Base-by-base conservation (phyloP, 2,329 filamentous ascomycete genomes). In the Trichoderma polysporum region DNA sequence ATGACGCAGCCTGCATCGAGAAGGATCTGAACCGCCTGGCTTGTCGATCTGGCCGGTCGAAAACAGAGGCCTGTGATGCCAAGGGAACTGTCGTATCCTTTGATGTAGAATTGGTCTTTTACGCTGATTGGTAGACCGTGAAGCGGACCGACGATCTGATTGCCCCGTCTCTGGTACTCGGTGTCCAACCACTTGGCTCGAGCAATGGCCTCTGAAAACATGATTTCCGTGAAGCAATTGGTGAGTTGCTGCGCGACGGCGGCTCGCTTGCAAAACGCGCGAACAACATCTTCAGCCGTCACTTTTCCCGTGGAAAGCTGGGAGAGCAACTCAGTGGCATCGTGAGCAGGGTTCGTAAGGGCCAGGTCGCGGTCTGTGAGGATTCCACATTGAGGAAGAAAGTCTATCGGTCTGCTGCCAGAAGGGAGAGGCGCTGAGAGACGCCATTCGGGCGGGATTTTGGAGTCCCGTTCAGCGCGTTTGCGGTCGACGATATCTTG, bases 21-120 rank as follows among this genome's bases (percentile, higher is more conserved):
- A 19, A 60, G 29, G 29, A 60, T 49, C 41, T 60, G 41, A 5
- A 49, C 41, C 8, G 57, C 29, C 1, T 60, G 57, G n/a, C 41
- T 60, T 12, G 41, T 60, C 1, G n/a, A 33, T 47, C 17, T 59
- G 13, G 56, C 56, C 2, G 56, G 39, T 47, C 27, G 39, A 27
- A 59, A 59, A 15, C 39, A 59, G 6, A 59, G 39, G 17, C 27
- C 29, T 6, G 56, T 33, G 4, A 31, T 59, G 3, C 56, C 39
- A 2, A 59, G n/a, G 3, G 15, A 59, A 13, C 39, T 59, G 13
- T 59, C 39, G 39, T 59, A 47, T 10, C 39, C 56, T 12, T 47
- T 47, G 56, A 59, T 47, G 39, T 47, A 47, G 29, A 59, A 59
- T 31, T 47, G 39, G 10, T 59, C 56, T 19, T 59, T 59, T 29